Conservation (phyloP, 192 early-diverging fungal genomes). For the Entrophospora sp. region DNA sequence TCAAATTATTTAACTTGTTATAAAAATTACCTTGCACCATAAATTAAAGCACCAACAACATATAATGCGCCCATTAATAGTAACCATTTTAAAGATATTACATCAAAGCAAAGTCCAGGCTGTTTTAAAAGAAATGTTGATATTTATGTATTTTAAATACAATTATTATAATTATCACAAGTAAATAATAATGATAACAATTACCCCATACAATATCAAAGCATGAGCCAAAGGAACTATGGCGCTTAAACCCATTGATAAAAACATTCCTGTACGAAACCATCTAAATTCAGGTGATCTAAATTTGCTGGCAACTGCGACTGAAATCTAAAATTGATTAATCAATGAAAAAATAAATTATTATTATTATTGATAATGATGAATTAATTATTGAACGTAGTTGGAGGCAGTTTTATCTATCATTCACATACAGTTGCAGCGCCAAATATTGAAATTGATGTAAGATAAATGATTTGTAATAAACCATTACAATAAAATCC, state of each 20-base stretch:
- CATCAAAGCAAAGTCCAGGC: constrained; percentile 30
- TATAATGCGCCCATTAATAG: constrained; percentile 70
- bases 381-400: no score
- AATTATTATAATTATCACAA: no score
- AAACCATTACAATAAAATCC: constrained; percentile 38
- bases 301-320: constrained; percentile 57
- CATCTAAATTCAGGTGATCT: constrained; percentile 66
- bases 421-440: constrained; percentile 53
- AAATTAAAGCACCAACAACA: constrained; percentile 75
- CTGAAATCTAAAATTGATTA: constrained; percentile 28
- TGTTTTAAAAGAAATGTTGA: constrained; percentile 8
- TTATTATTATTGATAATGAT: no score
- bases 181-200: background rate
- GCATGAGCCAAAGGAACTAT: constrained; percentile 67
- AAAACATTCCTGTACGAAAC: constrained; percentile 69
- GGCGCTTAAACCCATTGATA: constrained; percentile 68
- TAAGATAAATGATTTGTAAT: constrained; percentile 46
- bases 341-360: no score
- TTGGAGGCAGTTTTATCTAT: no score
- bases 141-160: no score
- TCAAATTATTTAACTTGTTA: background rate
- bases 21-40: constrained; percentile 37
- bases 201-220: constrained; percentile 57
- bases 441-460: constrained; percentile 55
- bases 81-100: constrained; percentile 56